These are phyloP conservation scores for Bolboschoenoplectus hybrid DNA, from an alignment of 202 grass and related monocot genomes.

Conservation along the genomic window DNA sequence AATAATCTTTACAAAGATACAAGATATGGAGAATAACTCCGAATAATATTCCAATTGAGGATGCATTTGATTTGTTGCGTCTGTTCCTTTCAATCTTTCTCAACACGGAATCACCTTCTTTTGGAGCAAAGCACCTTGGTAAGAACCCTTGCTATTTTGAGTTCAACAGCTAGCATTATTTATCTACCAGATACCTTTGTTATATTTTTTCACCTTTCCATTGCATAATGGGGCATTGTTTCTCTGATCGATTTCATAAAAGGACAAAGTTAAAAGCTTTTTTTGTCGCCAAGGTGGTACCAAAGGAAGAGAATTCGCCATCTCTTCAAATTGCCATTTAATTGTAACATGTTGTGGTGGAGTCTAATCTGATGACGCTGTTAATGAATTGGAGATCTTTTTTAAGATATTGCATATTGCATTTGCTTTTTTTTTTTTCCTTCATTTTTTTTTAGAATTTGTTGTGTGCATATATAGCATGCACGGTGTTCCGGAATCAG, in stretches of 20 bases:
- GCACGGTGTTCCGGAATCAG: not conserved
- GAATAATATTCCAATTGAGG: not conserved
- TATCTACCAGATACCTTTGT: not conserved
- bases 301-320: not conserved
- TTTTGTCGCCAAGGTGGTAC: not conserved
- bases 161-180: not conserved
- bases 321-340: not conserved
- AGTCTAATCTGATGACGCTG: not conserved
- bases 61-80: not conserved
- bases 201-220: not conserved
- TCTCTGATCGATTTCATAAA: not conserved
- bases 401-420: not conserved
- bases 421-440: not conserved
- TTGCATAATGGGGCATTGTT: not conserved
- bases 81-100: constrained; percentile 10
- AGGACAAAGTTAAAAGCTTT: not conserved
- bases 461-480: not conserved
- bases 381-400: not conserved
- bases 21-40: not conserved
- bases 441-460: not conserved
- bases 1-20: not conserved
- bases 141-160: not conserved
- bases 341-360: constrained; percentile 1
- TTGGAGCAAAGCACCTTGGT: not conserved
- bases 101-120: not conserved